Evolutionary conservation across 2,329 filamentous ascomycete genomes (phyloP).

Genomic region (Aureobasidium mangrovei): DNA sequence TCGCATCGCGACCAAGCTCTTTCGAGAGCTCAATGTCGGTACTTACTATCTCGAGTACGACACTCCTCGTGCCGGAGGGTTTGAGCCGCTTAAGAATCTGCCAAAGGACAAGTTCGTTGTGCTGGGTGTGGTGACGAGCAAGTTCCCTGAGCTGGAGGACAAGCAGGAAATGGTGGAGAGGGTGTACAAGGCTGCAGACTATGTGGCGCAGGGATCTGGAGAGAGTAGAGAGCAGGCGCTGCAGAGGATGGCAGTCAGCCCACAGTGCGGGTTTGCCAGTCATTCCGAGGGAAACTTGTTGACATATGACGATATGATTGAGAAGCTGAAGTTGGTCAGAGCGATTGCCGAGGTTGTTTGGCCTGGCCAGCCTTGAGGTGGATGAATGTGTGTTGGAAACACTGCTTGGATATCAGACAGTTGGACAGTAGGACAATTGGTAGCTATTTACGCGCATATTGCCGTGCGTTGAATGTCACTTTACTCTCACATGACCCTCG

Average conservation of each 20-base stretch:
- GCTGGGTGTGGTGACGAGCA: slow-evolving; percentile 38
- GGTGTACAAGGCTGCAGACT: slow-evolving; percentile 49
- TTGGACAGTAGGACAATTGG: too few relatives aligned
- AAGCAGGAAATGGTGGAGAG: slow-evolving; percentile 39
- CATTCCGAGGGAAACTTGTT: slow-evolving; percentile 66
- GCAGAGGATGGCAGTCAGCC: slow-evolving; percentile 57
- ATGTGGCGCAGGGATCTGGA: slow-evolving; percentile 58
- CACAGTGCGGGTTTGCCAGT: slow-evolving; percentile 53
- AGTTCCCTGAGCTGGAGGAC: slow-evolving; percentile 38
- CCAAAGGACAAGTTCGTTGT: slow-evolving; percentile 41
- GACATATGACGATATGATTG: slow-evolving; percentile 57
- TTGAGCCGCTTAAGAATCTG: slow-evolving; percentile 37
- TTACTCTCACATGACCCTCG: too few relatives aligned
- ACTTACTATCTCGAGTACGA: slow-evolving; percentile 36
- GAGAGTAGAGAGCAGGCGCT: slow-evolving; percentile 55
- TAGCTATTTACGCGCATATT: too few relatives aligned
- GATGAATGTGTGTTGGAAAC: too few relatives aligned
- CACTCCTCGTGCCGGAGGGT: slow-evolving; percentile 40
- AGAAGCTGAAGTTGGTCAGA: slow-evolving; percentile 62
- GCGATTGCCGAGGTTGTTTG: slow-evolving; percentile 66
- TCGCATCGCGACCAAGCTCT: slow-evolving; percentile 33
- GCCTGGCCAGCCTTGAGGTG: slow-evolving; percentile 42
- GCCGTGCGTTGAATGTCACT: too few relatives aligned
- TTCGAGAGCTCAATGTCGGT: slow-evolving; percentile 27
- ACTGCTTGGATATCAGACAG: too few relatives aligned